Conservation (phyloP, 257 asterid genomes). For the Solanum sitiens region DNA sequence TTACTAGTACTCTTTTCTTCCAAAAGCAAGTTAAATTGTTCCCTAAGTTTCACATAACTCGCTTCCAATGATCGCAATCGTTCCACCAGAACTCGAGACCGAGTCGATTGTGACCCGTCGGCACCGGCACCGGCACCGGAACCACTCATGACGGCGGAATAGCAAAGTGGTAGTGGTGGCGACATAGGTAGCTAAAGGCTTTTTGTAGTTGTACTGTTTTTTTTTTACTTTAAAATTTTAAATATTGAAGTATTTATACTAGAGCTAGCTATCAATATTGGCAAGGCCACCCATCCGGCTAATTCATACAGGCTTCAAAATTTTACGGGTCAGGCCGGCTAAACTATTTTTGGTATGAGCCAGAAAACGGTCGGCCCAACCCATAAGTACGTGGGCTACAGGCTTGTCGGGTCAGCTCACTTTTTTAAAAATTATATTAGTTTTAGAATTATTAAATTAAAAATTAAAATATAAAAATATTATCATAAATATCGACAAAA, state of each 20-base stretch:
- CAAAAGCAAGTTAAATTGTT: slow-evolving; percentile 25
- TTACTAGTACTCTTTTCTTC: slow-evolving; percentile 10
- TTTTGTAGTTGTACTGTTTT: not conserved
- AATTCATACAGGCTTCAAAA: too few species aligned
- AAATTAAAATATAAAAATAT: too few species aligned
- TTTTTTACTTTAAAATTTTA: not conserved
- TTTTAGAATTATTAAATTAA: too few species aligned
- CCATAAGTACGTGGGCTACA: too few species aligned
- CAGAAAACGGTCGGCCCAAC: too few species aligned
- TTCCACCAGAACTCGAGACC: slow-evolving; percentile 8
- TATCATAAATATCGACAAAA: too few species aligned
- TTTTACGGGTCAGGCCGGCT: too few species aligned
- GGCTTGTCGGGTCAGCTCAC: too few species aligned
- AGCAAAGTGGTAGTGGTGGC: not conserved
- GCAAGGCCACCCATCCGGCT: too few species aligned
- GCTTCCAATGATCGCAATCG: slow-evolving; percentile 38
- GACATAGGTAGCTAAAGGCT: not conserved
- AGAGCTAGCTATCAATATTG: too few species aligned
- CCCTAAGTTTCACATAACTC: slow-evolving; percentile 32
- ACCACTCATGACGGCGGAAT: slow-evolving; percentile 31
- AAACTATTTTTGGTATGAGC: too few species aligned
- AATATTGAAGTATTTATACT: not conserved
- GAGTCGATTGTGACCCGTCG: not conserved
- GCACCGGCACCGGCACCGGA: not conserved
- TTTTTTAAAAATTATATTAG: too few species aligned